These are phyloP conservation scores for Stagonosporopsis chrysanthemi DNA, from an alignment of 2,329 filamentous ascomycete genomes.

Conservation along the genomic window DNA sequence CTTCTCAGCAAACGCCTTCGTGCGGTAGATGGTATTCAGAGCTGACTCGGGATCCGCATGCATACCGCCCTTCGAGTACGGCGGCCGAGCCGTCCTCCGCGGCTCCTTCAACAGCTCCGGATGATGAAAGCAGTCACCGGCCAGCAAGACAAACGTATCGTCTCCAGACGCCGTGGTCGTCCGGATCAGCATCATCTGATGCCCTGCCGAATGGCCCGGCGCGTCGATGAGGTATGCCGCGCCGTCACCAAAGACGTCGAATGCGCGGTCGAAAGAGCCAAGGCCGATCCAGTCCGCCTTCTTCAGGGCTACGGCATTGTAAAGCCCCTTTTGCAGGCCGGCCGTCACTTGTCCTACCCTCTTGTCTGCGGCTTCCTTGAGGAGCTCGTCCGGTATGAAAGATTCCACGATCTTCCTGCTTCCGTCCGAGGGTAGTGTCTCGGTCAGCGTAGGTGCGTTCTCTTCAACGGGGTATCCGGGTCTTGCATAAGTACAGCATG, in stretches of 20 bases:
- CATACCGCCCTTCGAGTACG: slow-evolving; percentile 38
- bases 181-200: slow-evolving; percentile 53
- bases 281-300: slow-evolving; percentile 48
- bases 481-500: slow-evolving; percentile 40
- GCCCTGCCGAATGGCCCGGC: slow-evolving; percentile 62
- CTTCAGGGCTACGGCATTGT: slow-evolving; percentile 38
- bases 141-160: slow-evolving; percentile 40
- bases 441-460: slow-evolving; percentile 45
- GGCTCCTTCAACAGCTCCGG: slow-evolving; percentile 39
- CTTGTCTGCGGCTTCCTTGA: slow-evolving; percentile 31
- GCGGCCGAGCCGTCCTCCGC: slow-evolving; percentile 37
- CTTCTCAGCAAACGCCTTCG: slow-evolving; percentile 30
- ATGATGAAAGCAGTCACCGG: slow-evolving; percentile 46
- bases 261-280: slow-evolving; percentile 52
- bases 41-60: slow-evolving; percentile 39
- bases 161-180: slow-evolving; percentile 21
- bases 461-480: slow-evolving; percentile 39
- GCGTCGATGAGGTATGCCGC: slow-evolving; percentile 59
- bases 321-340: slow-evolving; percentile 34
- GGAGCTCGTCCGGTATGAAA: slow-evolving; percentile 40
- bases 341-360: slow-evolving; percentile 36
- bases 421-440: slow-evolving; percentile 53
- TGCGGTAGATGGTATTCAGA: slow-evolving; percentile 37
- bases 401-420: slow-evolving; percentile 53
- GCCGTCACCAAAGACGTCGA: slow-evolving; percentile 60